Evolutionary conservation across 2,329 filamentous ascomycete species (phyloP), one percentile per base, ranked within the genome.

Genomic region (Teratosphaeria pseudoeucalypti): DNA sequence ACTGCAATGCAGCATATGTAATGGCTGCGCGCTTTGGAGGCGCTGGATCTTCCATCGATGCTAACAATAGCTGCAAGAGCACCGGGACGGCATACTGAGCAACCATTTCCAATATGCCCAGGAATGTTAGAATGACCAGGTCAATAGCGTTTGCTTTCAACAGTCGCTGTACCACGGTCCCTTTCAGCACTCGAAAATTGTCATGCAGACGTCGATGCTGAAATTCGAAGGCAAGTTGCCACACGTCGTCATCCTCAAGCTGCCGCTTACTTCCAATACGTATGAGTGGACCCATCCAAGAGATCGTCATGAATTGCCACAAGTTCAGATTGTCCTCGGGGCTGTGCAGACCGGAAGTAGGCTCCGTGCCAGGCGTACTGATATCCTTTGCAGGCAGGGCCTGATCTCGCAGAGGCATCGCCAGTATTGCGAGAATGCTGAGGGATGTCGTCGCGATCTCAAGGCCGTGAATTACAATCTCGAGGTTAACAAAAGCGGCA

Each of bases 281-380:
- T 12, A 95, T 90, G 6, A 95, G 74, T 0, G 90, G 87, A 0
- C 78, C 77, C 75, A 95, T 86, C 91, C 91, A 96, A 0, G 84
- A 88, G 32, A 95, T 87, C 6, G 84, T 86, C 82, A 92, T 88
- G 74, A 90, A 96, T 65, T 92, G 88, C 82, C 89, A 91, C 0
- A 92, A 77, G 0, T 81, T 88, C 27, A 95, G 72, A 63, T 88
- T 85, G 66, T 96, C 91, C 71, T 96, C 91, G 0, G 91, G 86
- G 55, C 81, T 85, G 34, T 90, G 86, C n/a, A 88, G 75, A 2
- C 78, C 72, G 2, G 75, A 78, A 0, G 80, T 85, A 1, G 88
- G 84, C 4, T 73, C 63, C 19, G 78, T 75, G 57, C 81, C 84
- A 1, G 83, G 78, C 16, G 75, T 73, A 57, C 85, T 84, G 59